Conservation (phyloP, 768 basidiomycete genomes). For the Leccinum aurantiacum region DNA sequence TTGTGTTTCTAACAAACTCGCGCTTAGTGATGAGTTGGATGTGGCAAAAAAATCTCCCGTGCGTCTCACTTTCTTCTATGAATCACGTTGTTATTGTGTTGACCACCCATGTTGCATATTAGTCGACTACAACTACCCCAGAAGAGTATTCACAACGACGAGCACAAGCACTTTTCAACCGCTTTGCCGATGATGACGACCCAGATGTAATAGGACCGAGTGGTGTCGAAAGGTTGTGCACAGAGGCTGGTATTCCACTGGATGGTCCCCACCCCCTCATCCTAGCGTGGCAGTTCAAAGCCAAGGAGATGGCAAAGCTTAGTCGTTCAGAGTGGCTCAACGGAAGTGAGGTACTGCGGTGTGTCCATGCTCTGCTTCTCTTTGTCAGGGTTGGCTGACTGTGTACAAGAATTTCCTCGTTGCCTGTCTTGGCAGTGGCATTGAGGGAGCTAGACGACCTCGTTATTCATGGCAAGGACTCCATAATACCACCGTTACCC, state of each 20-base stretch:
- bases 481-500: constrained; percentile 29
- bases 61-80: constrained; percentile 18
- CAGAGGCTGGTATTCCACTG: constrained; percentile 66
- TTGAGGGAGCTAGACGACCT: constrained; percentile 63
- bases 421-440: constrained; percentile 47
- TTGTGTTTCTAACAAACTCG: constrained; percentile 56
- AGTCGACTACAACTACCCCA: constrained; percentile 8
- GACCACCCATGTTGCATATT: background rate
- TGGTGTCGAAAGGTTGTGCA: constrained; percentile 71
- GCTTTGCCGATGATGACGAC: constrained; percentile 57
- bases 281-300: constrained; percentile 71
- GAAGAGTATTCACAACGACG: constrained; percentile 50
- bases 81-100: background rate
- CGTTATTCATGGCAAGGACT: constrained; percentile 49
- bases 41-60: constrained; percentile 33
- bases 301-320: constrained; percentile 73
- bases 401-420: constrained; percentile 47
- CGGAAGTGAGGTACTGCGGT: constrained; percentile 50
- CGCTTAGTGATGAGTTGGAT: constrained; percentile 50
- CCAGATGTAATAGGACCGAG: constrained; percentile 61
- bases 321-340: constrained; percentile 68
- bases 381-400: constrained; percentile 3
- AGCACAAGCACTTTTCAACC: constrained; percentile 56
- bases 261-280: constrained; percentile 73
- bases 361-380: constrained; percentile 17